A percentile compares a stretch with the other conserved stretches of the same genome.
phyloP scores from a whole-genome alignment of 208 protist genomes.

The Tritrichomonas foetus region DNA sequence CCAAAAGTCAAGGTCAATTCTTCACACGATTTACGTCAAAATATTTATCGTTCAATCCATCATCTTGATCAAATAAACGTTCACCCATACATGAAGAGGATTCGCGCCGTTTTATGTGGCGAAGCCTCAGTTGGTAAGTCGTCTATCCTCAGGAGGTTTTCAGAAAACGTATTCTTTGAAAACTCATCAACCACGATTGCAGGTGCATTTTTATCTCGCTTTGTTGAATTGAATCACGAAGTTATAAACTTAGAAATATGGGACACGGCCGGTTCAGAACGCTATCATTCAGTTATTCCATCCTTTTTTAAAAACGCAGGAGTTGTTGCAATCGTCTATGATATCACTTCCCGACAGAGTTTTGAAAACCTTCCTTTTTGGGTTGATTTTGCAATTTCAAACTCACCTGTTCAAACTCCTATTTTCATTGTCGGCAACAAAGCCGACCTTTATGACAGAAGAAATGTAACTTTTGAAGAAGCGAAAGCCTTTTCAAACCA shows the following conservation, averaged over 20 bases:
- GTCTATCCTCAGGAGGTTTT: neutral
- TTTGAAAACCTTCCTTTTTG: neutral
- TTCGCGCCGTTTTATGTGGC: neutral
- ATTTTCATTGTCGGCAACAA: constrained; percentile 28
- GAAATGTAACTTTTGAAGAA: neutral
- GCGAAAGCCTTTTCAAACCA: neutral
- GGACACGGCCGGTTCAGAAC: neutral
- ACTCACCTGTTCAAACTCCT: neutral
- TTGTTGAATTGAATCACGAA: neutral
- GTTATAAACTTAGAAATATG: neutral
- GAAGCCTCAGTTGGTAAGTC: neutral
- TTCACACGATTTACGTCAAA: no score
- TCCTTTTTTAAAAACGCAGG: neutral
- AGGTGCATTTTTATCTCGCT: neutral
- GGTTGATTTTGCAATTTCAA: neutral
- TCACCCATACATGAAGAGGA: neutral
- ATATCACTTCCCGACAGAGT: neutral
- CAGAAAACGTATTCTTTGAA: neutral
- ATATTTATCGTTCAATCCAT: no score
- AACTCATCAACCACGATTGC: neutral
- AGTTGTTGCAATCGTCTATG: neutral
- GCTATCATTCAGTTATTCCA: neutral
- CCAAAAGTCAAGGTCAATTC: no score
- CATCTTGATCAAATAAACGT: no score
- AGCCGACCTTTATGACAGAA: neutral